phyloP scores from a whole-genome alignment of 1,284 basidiomycete species.

The Erythrobasidium hasegawianum region DNA sequence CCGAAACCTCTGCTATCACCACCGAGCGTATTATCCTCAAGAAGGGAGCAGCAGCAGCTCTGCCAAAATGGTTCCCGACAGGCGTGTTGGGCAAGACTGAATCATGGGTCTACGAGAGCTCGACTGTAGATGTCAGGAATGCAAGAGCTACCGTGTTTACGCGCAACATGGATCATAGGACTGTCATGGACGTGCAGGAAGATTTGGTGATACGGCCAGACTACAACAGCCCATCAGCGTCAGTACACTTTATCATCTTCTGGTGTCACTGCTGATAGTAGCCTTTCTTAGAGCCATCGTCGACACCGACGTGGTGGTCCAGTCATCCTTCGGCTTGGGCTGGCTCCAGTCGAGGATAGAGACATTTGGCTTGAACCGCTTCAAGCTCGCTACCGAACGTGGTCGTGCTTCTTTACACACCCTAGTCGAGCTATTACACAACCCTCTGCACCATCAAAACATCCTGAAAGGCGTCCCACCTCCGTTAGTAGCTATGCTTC shows the following conservation, averaged over 20 bases:
- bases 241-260: no score
- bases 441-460: neutral
- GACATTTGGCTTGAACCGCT: slow-evolving; percentile 27
- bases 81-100: slow-evolving; percentile 21
- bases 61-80: slow-evolving; percentile 34
- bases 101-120: slow-evolving; percentile 32
- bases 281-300: slow-evolving; percentile 14
- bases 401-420: slow-evolving; percentile 14
- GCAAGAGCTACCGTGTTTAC: slow-evolving; percentile 16
- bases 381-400: slow-evolving; percentile 30
- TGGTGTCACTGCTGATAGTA: neutral
- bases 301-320: slow-evolving; percentile 13
- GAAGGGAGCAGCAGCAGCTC: slow-evolving; percentile 20
- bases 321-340: slow-evolving; percentile 26
- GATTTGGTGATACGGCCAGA: slow-evolving; percentile 26
- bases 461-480: slow-evolving; percentile 24
- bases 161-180: slow-evolving; percentile 33
- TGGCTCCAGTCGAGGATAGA: slow-evolving; percentile 23
- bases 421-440: slow-evolving; percentile 21
- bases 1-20: slow-evolving; percentile 11
- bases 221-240: neutral
- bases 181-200: slow-evolving; percentile 33
- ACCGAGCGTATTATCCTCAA: slow-evolving; percentile 34
- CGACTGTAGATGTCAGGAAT: slow-evolving; percentile 15
- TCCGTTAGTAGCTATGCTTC: slow-evolving; percentile 28